These are phyloP conservation scores for Podaxis carcinomalis DNA, from an alignment of 768 basidiomycete species.

Conservation along the genomic window DNA sequence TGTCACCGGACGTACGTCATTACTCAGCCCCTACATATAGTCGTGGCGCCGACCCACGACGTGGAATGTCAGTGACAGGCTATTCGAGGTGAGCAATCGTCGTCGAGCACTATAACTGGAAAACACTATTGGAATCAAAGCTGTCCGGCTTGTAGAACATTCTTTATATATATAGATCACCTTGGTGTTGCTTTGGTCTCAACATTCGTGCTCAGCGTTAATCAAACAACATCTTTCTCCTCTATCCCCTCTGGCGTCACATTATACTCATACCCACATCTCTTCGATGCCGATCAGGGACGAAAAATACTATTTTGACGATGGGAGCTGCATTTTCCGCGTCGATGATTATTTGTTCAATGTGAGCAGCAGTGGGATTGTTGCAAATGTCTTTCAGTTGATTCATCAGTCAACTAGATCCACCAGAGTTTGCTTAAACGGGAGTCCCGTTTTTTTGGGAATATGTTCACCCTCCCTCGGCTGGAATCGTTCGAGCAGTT, in stretches of 20 bases:
- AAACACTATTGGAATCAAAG: too few species aligned
- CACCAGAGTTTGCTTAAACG: background rate
- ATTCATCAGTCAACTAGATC: background rate
- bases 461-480: background rate
- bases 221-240: background rate
- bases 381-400: background rate
- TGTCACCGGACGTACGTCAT: too few species aligned
- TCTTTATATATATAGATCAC: too few species aligned
- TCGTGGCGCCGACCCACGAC: too few species aligned
- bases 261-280: background rate
- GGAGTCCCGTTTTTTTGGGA: background rate
- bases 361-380: background rate
- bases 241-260: background rate
- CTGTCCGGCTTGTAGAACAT: too few species aligned
- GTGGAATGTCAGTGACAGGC: too few species aligned
- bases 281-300: conserved; percentile 32
- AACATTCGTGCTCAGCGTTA: background rate
- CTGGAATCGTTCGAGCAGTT: background rate
- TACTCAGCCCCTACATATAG: too few species aligned
- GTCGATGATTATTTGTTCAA: background rate
- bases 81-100: too few species aligned
- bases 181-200: too few species aligned
- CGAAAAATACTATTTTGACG: background rate
- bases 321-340: background rate
- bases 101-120: too few species aligned